Evolutionary conservation across 768 basidiomycete genomes (phyloP).

Genomic region (Mycena epipterygia): DNA sequence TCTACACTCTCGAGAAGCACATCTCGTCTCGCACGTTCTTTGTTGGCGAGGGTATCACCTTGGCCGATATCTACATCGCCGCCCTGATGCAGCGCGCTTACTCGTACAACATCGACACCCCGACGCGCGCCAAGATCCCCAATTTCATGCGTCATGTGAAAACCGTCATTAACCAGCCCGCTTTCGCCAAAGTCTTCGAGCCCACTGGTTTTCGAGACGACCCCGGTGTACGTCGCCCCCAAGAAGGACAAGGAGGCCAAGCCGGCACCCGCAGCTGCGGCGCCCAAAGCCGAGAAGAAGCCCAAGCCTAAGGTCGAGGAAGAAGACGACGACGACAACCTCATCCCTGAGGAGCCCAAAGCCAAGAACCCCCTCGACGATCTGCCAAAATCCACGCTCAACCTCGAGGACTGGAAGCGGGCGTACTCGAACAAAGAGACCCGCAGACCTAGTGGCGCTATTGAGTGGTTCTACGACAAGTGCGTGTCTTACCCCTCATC

Average conservation of each 20-base stretch:
- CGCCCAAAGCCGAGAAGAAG: conserved; percentile 75
- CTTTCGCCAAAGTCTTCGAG: conserved; percentile 77
- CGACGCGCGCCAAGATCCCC: conserved; percentile 74
- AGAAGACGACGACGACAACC: conserved; percentile 82
- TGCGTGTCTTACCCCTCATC: conserved; percentile 54
- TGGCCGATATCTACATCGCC: conserved; percentile 88
- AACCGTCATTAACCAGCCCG: conserved; percentile 89
- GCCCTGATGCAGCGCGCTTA: conserved; percentile 68
- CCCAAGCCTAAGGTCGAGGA: conserved; percentile 67
- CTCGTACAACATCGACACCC: conserved; percentile 72
- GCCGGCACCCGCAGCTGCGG: conserved; percentile 59
- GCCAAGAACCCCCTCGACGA: conserved; percentile 94
- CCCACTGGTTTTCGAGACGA: conserved; percentile 78
- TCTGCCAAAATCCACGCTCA: conserved; percentile 89
- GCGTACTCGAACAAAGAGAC: conserved; percentile 99
- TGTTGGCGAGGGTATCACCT: conserved; percentile 93
- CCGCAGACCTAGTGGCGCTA: conserved; percentile 79
- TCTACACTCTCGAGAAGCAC: conserved; percentile 78
- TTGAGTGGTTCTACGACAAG: conserved; percentile 99
- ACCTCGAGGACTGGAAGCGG: conserved; percentile 97
- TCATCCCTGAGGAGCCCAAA: conserved; percentile 87
- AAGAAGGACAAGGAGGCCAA: conserved; percentile 76
- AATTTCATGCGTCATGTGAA: conserved; percentile 89
- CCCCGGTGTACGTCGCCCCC: conserved; percentile 77
- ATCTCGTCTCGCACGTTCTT: conserved; percentile 88